These are phyloP conservation scores for Trypanosoma theileri DNA, from an alignment of 208 protist species.

Conservation along the genomic window DNA sequence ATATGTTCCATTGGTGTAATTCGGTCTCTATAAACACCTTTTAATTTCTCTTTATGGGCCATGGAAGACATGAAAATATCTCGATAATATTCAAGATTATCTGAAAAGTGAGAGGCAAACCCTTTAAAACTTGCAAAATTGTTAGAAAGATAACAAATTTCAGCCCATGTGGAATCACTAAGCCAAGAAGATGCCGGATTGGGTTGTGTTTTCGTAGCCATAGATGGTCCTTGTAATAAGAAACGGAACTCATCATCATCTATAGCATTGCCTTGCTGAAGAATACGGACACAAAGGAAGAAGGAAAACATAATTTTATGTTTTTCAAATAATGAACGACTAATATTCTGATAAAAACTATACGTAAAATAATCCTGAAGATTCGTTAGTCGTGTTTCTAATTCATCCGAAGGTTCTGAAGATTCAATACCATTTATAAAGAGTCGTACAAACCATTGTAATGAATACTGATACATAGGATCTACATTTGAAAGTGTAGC, in stretches of 20 bases:
- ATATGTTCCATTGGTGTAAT: slow-evolving; percentile 95
- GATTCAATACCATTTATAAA: slow-evolving; percentile 93
- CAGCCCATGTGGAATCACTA: slow-evolving; percentile 91
- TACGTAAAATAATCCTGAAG: slow-evolving; percentile 95
- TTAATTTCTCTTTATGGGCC: slow-evolving; percentile 84
- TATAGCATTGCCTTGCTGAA: slow-evolving; percentile 64
- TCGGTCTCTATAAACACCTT: slow-evolving; percentile 68
- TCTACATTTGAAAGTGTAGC: slow-evolving; percentile 94
- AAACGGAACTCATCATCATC: slow-evolving; percentile 90
- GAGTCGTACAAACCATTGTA: slow-evolving; percentile 97
- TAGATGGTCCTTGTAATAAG: slow-evolving; percentile 87
- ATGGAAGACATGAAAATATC: slow-evolving; percentile 92
- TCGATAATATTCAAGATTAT: slow-evolving; percentile 73
- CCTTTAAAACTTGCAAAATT: slow-evolving; percentile 88
- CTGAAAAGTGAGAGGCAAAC: slow-evolving; percentile 77
- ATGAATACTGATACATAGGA: slow-evolving; percentile 97
- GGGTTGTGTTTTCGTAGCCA: slow-evolving; percentile 59
- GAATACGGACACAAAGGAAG: slow-evolving; percentile 91
- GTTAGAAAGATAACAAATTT: slow-evolving; percentile 87
- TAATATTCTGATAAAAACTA: slow-evolving; percentile 96
- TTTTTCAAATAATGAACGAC: slow-evolving; percentile 94
- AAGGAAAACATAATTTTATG: slow-evolving; percentile 96
- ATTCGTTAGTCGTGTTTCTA: slow-evolving; percentile 83
- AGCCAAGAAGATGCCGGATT: slow-evolving; percentile 94
- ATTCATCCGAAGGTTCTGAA: slow-evolving; percentile 73